Conservation (phyloP, 495 filamentous ascomycete species). For the Penicillium cosmopolitanum region DNA sequence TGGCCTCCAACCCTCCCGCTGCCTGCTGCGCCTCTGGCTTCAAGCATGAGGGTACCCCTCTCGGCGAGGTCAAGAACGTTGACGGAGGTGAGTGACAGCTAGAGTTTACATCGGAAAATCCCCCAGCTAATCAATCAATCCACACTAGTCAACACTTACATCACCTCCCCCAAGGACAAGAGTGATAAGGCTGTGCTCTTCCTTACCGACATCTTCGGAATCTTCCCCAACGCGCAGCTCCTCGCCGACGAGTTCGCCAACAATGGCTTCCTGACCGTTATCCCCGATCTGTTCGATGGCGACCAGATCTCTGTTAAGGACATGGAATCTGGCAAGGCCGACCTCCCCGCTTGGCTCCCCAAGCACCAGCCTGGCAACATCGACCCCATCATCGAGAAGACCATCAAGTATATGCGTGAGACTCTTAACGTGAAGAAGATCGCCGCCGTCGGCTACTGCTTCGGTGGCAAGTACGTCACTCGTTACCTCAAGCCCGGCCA, state of each 20-base stretch:
- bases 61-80: constrained; percentile 46
- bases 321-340: constrained; percentile 59
- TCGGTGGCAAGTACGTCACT: constrained; percentile 50
- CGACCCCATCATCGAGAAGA: constrained; percentile 65
- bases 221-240: constrained; percentile 78
- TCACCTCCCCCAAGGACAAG: constrained; percentile 46
- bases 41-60: constrained; percentile 49
- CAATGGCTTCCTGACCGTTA: constrained; percentile 76
- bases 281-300: constrained; percentile 79
- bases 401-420: constrained; percentile 61
- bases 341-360: constrained; percentile 62
- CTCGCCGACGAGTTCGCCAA: constrained; percentile 82
- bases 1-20: constrained; percentile 62
- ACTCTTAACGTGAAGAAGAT: constrained; percentile 66
- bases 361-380: constrained; percentile 61
- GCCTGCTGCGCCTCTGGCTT: constrained; percentile 61
- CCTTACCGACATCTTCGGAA: constrained; percentile 70
- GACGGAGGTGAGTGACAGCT: constrained; percentile 39
- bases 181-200: constrained; percentile 46
- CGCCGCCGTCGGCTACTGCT: constrained; percentile 60
- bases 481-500: constrained; percentile 51
- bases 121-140: constrained; percentile 3
- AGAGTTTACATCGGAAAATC: background rate
- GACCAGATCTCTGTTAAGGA: constrained; percentile 59
- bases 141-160: constrained; percentile 43